Conservation (phyloP, 768 basidiomycete genomes). For the Favolaschia claudopus region DNA sequence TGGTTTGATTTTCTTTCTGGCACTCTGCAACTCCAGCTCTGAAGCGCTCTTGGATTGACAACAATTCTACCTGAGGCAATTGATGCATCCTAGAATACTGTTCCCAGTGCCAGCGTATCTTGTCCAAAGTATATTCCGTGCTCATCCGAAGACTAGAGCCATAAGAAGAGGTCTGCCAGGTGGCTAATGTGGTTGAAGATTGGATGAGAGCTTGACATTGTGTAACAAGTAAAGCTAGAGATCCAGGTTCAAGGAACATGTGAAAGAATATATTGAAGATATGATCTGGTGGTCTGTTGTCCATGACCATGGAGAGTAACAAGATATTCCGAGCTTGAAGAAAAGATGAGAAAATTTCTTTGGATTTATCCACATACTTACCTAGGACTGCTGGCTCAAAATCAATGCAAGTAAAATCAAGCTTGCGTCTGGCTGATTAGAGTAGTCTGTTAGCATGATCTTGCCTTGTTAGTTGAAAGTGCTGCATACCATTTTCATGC, state of each 20-base stretch:
- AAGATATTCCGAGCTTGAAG: conserved; percentile 57
- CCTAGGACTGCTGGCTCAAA: conserved; percentile 56
- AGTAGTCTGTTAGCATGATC: too few species aligned
- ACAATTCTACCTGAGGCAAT: conserved; percentile 29
- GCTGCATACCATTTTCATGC: conserved; percentile 31
- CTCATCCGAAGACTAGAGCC: conserved; percentile 46
- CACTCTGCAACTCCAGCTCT: conserved; percentile 20
- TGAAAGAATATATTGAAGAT: conserved; percentile 60
- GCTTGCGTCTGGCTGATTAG: conserved; percentile 37
- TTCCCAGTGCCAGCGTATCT: conserved; percentile 51
- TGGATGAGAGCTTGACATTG: conserved; percentile 51
- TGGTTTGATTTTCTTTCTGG: not conserved
- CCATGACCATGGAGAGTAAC: conserved; percentile 51
- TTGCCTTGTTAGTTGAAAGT: not conserved
- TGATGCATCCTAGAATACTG: conserved; percentile 40
- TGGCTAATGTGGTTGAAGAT: conserved; percentile 38
- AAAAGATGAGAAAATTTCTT: not conserved
- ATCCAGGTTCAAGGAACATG: conserved; percentile 48
- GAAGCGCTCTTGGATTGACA: conserved; percentile 7
- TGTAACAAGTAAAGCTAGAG: conserved; percentile 39
- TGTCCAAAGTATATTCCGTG: conserved; percentile 44
- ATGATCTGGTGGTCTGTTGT: conserved; percentile 32
- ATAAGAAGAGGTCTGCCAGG: conserved; percentile 53
- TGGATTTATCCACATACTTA: conserved; percentile 26
- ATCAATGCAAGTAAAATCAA: conserved; percentile 63